Percentiles rank a stretch among this genome's conserved stretches.
phyloP scores from a whole-genome alignment of 345 rosid genomes.

The Conringia planisiliqua region DNA sequence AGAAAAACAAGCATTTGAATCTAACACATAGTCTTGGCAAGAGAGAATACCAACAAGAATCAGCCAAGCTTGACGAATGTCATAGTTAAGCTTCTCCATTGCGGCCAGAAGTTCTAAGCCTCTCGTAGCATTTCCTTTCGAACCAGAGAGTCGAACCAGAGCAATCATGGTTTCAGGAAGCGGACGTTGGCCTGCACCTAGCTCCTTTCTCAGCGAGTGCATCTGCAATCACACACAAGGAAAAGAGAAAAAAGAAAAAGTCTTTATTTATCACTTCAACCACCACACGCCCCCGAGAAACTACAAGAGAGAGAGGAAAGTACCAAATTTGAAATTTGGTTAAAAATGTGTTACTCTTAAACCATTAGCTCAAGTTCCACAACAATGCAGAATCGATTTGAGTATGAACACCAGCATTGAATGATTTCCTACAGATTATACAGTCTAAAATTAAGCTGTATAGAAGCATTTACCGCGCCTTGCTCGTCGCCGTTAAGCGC shows the following conservation, averaged over 20 bases:
- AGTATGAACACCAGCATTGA: neutral
- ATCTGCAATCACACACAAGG: slow-evolving; percentile 47
- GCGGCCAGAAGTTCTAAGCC: slow-evolving; percentile 79
- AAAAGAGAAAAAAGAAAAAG: neutral
- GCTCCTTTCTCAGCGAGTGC: slow-evolving; percentile 83
- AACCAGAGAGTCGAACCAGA: slow-evolving; percentile 63
- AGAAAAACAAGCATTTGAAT: neutral
- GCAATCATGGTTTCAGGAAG: slow-evolving; percentile 82
- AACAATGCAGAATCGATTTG: neutral
- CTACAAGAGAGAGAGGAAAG: neutral
- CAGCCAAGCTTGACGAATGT: slow-evolving; percentile 85
- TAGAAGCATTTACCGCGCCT: slow-evolving; percentile 65
- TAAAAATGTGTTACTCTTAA: neutral
- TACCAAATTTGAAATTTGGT: neutral
- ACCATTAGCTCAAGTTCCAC: slow-evolving; percentile 1
- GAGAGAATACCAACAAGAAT: slow-evolving; percentile 71
- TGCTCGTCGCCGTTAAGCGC: slow-evolving; percentile 64
- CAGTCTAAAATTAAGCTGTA: neutral
- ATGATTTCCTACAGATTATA: neutral
- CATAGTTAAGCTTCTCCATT: slow-evolving; percentile 77
- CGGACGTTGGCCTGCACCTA: slow-evolving; percentile 74
- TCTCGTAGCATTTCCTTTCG: slow-evolving; percentile 63
- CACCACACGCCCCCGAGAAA: neutral
- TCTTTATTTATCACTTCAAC: neutral
- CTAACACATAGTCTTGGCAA: slow-evolving; percentile 1